Evolutionary conservation across 2,329 filamentous ascomycete genomes (phyloP).

Genomic region (Rhinocladiella mackenziei): DNA sequence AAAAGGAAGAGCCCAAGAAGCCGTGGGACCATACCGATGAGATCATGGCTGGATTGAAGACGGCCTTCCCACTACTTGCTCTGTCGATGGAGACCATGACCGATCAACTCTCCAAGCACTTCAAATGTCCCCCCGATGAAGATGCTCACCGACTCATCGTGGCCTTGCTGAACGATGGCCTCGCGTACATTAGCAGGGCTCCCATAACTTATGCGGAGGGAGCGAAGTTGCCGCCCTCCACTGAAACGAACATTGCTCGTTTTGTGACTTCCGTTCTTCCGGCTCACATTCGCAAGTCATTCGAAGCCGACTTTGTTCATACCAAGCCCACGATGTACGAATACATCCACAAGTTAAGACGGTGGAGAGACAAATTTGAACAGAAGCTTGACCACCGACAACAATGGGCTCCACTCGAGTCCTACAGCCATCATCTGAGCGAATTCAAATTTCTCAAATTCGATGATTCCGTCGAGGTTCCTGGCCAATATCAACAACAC

Average conservation of each 20-base stretch:
- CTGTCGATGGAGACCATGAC: constrained; percentile 99
- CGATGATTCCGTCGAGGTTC: constrained; percentile 87
- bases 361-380: constrained; percentile 96
- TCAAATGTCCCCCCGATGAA: constrained; percentile 97
- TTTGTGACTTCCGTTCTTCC: constrained; percentile 97
- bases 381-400: constrained; percentile 88
- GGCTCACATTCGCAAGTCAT: constrained; percentile 88
- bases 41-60: constrained; percentile 92
- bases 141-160: constrained; percentile 97
- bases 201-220: constrained; percentile 83
- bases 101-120: constrained; percentile 97
- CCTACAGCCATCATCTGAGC: constrained; percentile 83
- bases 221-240: constrained; percentile 81
- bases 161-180: constrained; percentile 90
- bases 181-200: constrained; percentile 86
- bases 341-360: constrained; percentile 94
- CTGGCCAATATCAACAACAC: constrained; percentile 93
- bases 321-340: constrained; percentile 97
- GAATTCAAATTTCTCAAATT: constrained; percentile 98
- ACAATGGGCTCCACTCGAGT: constrained; percentile 70
- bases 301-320: constrained; percentile 93
- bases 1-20: constrained; percentile 56
- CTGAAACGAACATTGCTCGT: constrained; percentile 91
- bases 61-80: constrained; percentile 89
- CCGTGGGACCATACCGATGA: constrained; percentile 97